Evolutionary conservation across 192 early-diverging fungal species (phyloP).

Genomic region (Coemansia sp.): DNA sequence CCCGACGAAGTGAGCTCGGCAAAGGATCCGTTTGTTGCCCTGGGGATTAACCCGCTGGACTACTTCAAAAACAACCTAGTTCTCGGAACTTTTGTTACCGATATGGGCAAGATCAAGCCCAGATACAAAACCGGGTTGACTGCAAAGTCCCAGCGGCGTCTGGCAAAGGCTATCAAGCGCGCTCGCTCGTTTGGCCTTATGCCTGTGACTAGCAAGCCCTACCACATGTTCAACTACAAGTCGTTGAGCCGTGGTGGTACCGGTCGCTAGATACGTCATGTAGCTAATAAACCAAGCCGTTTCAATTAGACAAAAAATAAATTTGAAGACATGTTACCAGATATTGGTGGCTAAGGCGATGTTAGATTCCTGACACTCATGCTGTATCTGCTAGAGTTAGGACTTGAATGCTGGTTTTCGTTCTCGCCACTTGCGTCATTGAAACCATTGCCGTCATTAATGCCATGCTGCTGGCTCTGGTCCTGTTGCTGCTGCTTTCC

Average conservation of each 20-base stretch:
- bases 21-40: conserved; percentile 35
- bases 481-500: conserved; percentile 11
- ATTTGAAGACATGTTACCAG: background rate
- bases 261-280: background rate
- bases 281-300: background rate
- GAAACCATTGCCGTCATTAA: too few relatives aligned
- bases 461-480: conserved; percentile 4
- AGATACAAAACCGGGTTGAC: conserved; percentile 59
- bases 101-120: conserved; percentile 62
- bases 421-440: background rate
- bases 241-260: conserved; percentile 12
- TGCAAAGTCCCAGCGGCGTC: conserved; percentile 58
- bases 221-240: conserved; percentile 20
- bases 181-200: conserved; percentile 58
- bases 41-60: conserved; percentile 41
- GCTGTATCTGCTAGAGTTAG: conserved; percentile 32
- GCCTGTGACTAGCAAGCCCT: conserved; percentile 43
- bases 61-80: conserved; percentile 56
- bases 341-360: conserved; percentile 17
- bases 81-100: conserved; percentile 59
- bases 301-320: too few relatives aligned
- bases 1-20: background rate
- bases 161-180: conserved; percentile 62
- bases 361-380: conserved; percentile 51
- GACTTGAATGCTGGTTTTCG: conserved; percentile 15